These are phyloP conservation scores for Acanthamoeba culbertsoni DNA, from an alignment of 208 protist genomes.

Conservation along the genomic window DNA sequence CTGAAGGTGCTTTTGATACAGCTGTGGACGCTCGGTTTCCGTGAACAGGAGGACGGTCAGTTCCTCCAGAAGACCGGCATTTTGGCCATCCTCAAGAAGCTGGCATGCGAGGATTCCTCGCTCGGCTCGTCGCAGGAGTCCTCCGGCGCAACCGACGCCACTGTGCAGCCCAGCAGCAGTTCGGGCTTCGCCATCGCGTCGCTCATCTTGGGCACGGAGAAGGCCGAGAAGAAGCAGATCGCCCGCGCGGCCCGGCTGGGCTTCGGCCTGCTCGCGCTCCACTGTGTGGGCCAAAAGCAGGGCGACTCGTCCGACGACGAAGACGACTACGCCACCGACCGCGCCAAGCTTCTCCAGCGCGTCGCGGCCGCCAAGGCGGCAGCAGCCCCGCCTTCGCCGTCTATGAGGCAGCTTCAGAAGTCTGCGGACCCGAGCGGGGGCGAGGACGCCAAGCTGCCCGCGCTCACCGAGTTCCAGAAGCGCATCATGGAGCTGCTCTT, in stretches of 20 bases:
- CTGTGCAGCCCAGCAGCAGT: not conserved
- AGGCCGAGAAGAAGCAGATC: not conserved
- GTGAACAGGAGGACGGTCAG: not conserved
- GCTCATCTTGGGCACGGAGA: not conserved
- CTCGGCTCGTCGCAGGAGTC: not conserved
- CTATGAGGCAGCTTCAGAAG: not conserved
- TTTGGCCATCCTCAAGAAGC: constrained; percentile 18
- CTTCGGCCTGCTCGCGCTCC: not conserved
- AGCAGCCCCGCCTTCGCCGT: not conserved
- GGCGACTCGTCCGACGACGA: too few species aligned
- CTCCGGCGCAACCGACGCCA: not conserved
- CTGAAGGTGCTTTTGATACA: not conserved
- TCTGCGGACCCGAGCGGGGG: not conserved
- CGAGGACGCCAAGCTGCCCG: not conserved
- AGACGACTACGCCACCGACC: not conserved
- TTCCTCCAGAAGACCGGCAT: constrained; percentile 38
- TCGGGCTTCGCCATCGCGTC: not conserved
- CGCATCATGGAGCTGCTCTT: not conserved
- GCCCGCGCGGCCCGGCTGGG: not conserved
- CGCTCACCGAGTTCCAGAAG: not conserved
- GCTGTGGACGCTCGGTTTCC: constrained; percentile 38
- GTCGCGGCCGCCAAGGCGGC: not conserved
- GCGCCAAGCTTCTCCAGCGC: not conserved
- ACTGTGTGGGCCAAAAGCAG: not conserved
- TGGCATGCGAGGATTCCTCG: not conserved